Conservation (phyloP, 306 rosid species). For the Prunus persica region DNA sequence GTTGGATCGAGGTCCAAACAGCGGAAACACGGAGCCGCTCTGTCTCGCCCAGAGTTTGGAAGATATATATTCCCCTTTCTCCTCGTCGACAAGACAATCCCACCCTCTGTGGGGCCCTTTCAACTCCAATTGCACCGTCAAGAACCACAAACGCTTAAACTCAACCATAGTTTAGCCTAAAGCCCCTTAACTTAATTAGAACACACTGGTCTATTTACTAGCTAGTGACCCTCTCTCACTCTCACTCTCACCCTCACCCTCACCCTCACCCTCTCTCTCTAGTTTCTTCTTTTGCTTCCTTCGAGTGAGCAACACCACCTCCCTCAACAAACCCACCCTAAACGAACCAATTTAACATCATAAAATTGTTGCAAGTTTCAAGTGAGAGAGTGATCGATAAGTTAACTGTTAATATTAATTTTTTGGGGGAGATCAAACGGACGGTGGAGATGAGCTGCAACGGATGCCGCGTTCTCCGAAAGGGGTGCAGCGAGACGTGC, state of each 20-base stretch:
- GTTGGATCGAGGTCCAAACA: background rate
- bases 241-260: background rate
- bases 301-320: background rate
- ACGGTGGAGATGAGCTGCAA: slow-evolving; percentile 63
- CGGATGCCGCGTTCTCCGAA: slow-evolving; percentile 70
- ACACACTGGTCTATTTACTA: background rate
- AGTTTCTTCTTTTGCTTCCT: background rate
- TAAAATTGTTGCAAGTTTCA: background rate
- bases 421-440: background rate
- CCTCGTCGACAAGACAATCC: slow-evolving; percentile 4
- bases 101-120: slow-evolving; percentile 12
- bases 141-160: slow-evolving; percentile 3
- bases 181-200: background rate
- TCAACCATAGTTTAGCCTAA: slow-evolving; percentile 8
- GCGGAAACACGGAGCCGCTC: slow-evolving; percentile 78
- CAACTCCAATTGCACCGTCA: slow-evolving; percentile 10
- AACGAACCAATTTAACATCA: background rate
- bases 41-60: slow-evolving; percentile 57
- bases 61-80: slow-evolving; percentile 28
- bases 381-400: background rate
- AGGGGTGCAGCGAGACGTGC: slow-evolving; percentile 63
- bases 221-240: background rate
- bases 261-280: too few species aligned
- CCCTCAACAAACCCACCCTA: background rate
- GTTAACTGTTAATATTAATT: background rate